Evolutionary conservation across 257 asterid genomes (phyloP).

Genomic region (Echites panduratus): DNA sequence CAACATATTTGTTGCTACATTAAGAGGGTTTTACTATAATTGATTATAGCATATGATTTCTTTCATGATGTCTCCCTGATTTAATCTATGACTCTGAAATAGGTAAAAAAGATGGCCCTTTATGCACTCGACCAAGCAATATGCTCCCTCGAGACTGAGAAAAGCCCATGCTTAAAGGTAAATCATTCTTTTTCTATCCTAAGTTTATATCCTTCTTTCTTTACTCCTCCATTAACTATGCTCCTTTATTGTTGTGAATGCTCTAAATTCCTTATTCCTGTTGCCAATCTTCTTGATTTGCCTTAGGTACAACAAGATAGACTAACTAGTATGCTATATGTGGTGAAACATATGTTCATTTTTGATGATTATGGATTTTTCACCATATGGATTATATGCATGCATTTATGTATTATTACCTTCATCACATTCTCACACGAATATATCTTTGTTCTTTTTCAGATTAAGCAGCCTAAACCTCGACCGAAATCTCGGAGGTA

Average conservation of each 20-base stretch:
- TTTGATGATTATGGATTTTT: background rate
- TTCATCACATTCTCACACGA: background rate
- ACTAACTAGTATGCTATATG: background rate
- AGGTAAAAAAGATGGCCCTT: conserved; percentile 52
- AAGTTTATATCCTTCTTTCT: background rate
- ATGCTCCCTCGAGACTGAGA: conserved; percentile 8
- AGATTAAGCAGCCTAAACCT: no score
- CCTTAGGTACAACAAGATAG: background rate
- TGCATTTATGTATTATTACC: background rate
- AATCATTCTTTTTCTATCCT: background rate
- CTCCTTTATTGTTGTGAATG: background rate
- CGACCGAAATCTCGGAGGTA: background rate
- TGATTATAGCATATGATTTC: conserved; percentile 1
- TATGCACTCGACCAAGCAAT: conserved; percentile 35
- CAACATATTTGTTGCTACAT: background rate
- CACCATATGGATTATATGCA: background rate
- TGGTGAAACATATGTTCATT: background rate
- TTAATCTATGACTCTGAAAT: conserved; percentile 6
- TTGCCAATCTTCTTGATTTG: background rate
- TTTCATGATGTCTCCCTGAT: background rate
- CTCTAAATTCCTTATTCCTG: background rate
- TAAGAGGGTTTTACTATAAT: background rate
- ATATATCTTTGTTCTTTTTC: background rate
- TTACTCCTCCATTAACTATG: no score
- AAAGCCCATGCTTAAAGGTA: conserved; percentile 16